These are phyloP conservation scores for Filobasidium wieringae DNA, from an alignment of 768 basidiomycete species.

Conservation along the genomic window DNA sequence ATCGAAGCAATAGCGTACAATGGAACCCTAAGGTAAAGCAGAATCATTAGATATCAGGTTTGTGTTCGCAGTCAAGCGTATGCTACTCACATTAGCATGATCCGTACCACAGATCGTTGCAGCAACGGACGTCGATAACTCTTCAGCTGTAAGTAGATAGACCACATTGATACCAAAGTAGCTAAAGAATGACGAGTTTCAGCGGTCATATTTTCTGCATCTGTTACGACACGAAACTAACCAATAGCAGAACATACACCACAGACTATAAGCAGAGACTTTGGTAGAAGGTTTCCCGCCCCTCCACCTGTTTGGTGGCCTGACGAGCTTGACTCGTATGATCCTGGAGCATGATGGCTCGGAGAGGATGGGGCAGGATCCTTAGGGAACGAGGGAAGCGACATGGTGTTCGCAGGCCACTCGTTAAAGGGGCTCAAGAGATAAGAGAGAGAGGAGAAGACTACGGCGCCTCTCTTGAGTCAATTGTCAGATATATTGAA, in stretches of 20 bases:
- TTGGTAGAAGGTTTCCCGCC: conserved; percentile 30
- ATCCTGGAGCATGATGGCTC: neutral
- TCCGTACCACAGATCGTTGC: conserved; percentile 75
- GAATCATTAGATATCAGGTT: neutral
- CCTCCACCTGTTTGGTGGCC: conserved; percentile 6
- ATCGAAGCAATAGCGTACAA: conserved; percentile 82
- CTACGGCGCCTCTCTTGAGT: too few species aligned
- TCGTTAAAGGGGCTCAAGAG: too few species aligned
- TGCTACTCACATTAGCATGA: conserved; percentile 75
- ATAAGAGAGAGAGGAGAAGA: too few species aligned
- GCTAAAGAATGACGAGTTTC: conserved; percentile 18
- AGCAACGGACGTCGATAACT: conserved; percentile 35
- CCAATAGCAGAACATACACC: conserved; percentile 34
- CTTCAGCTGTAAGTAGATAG: conserved; percentile 38
- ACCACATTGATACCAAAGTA: conserved; percentile 35
- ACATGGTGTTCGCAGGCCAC: too few species aligned
- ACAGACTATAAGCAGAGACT: conserved; percentile 34
- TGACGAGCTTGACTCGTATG: neutral
- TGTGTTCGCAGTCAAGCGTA: neutral
- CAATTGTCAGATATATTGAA: too few species aligned
- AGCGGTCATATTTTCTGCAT: neutral
- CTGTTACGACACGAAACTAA: conserved; percentile 12
- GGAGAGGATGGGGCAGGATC: neutral
- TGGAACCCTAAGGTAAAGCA: conserved; percentile 44
- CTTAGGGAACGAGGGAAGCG: neutral